phyloP scores from a whole-genome alignment of 31 red algal species.

The Porphyra umbilicalis region DNA sequence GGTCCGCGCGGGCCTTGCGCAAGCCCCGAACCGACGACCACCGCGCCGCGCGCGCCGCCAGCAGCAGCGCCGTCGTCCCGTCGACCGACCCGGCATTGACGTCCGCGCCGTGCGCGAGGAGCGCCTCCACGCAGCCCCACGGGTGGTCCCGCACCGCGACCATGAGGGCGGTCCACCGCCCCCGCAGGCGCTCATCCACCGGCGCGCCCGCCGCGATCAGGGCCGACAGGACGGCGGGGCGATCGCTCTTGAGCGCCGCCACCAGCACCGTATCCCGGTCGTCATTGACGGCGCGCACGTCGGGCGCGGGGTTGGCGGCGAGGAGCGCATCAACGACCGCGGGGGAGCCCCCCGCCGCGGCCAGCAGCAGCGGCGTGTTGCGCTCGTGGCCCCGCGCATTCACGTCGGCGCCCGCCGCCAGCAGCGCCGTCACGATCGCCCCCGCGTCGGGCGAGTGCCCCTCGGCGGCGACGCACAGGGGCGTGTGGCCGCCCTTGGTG shows the following conservation, averaged over 20 bases:
- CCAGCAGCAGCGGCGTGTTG: not conserved
- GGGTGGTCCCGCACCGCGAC: not conserved
- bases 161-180: not conserved
- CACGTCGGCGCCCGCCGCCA: not conserved
- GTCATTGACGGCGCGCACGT: not conserved
- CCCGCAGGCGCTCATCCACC: not conserved
- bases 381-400: not conserved
- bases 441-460: too few species aligned
- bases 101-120: not conserved
- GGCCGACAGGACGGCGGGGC: not conserved
- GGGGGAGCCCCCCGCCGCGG: not conserved
- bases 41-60: not conserved
- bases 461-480: not conserved
- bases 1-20: not conserved
- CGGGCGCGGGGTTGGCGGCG: not conserved
- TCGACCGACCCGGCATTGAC: not conserved
- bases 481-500: not conserved
- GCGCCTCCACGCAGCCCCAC: not conserved
- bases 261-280: not conserved
- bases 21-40: not conserved
- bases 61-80: not conserved
- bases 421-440: not conserved
- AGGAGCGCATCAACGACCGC: not conserved
- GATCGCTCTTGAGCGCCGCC: not conserved
- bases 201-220: not conserved